A percentile compares a stretch with the other conserved stretches of the same genome.
Evolutionary conservation across 192 early-diverging fungal species (phyloP).

Genomic region (Coemansia sp.): DNA sequence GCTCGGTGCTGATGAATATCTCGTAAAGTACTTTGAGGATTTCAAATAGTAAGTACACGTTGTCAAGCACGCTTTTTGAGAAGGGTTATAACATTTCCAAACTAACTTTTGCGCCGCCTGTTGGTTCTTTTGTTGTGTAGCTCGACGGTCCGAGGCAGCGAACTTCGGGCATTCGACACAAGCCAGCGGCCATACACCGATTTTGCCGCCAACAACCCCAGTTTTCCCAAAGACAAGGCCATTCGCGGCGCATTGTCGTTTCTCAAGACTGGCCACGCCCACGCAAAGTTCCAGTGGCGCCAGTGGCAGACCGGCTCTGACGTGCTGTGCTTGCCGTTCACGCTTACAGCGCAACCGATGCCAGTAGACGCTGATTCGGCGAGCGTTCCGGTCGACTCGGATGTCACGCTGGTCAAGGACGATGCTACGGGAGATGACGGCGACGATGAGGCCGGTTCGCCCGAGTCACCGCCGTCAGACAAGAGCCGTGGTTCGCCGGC

Average conservation of each 20-base stretch:
- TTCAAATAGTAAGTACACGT: slow-evolving; percentile 43
- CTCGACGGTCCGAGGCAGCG: slow-evolving; percentile 45
- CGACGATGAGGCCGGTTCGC: slow-evolving; percentile 4
- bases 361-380: background rate
- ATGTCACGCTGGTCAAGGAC: slow-evolving; percentile 25
- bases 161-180: slow-evolving; percentile 40
- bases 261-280: slow-evolving; percentile 39
- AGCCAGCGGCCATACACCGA: slow-evolving; percentile 42
- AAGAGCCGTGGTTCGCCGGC: background rate
- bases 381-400: slow-evolving; percentile 18
- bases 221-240: slow-evolving; percentile 40
- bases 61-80: too few species aligned
- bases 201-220: slow-evolving; percentile 36
- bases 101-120: background rate
- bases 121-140: slow-evolving; percentile 1
- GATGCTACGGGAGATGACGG: background rate
- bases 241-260: slow-evolving; percentile 41
- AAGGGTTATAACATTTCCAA: background rate
- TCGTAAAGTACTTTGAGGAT: slow-evolving; percentile 60
- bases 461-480: background rate
- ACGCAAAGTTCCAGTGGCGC: slow-evolving; percentile 45
- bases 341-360: slow-evolving; percentile 4
- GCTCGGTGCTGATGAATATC: slow-evolving; percentile 35
- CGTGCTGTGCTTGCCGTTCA: slow-evolving; percentile 35
- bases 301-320: slow-evolving; percentile 48